These are phyloP conservation scores for Emergomyces pasteurianus DNA, from an alignment of 2,329 filamentous ascomycete species.

Conservation along the genomic window DNA sequence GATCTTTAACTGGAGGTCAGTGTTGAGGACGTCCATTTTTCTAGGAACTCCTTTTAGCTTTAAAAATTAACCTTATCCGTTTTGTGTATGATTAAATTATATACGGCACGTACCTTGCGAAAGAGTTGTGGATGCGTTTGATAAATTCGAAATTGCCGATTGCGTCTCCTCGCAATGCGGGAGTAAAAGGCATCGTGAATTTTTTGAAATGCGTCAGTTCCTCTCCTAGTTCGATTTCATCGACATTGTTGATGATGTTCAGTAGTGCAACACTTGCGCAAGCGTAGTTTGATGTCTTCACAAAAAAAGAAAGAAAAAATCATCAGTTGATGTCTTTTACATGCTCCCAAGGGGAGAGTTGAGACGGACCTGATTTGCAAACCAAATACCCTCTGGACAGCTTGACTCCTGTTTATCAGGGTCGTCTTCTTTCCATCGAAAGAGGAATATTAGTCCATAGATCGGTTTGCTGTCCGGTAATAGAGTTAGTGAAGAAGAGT, in stretches of 20 bases:
- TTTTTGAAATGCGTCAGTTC: slow-evolving; percentile 61
- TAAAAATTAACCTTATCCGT: neutral
- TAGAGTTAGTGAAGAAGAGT: neutral
- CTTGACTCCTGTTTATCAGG: slow-evolving; percentile 38
- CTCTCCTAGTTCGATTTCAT: slow-evolving; percentile 54
- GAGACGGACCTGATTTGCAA: slow-evolving; percentile 66
- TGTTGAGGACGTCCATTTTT: slow-evolving; percentile 63
- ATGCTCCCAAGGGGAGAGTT: neutral
- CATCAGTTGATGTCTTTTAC: neutral
- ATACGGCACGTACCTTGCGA: slow-evolving; percentile 48
- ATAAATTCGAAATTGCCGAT: slow-evolving; percentile 66
- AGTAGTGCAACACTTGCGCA: slow-evolving; percentile 88
- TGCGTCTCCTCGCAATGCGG: slow-evolving; percentile 62
- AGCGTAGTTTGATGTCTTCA: slow-evolving; percentile 63
- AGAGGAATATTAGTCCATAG: slow-evolving; percentile 81
- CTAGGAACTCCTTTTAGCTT: slow-evolving; percentile 25
- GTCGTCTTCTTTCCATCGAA: slow-evolving; percentile 55
- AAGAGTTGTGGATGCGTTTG: slow-evolving; percentile 75
- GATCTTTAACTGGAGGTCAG: slow-evolving; percentile 51
- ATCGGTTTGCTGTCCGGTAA: slow-evolving; percentile 49
- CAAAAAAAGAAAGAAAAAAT: neutral
- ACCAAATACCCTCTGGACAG: slow-evolving; percentile 66
- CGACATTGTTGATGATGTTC: slow-evolving; percentile 83
- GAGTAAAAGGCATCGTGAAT: slow-evolving; percentile 55
- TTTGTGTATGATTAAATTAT: neutral